phyloP scores from a whole-genome alignment of 164 flowering plant genomes.

The Magnolia officinalis region DNA sequence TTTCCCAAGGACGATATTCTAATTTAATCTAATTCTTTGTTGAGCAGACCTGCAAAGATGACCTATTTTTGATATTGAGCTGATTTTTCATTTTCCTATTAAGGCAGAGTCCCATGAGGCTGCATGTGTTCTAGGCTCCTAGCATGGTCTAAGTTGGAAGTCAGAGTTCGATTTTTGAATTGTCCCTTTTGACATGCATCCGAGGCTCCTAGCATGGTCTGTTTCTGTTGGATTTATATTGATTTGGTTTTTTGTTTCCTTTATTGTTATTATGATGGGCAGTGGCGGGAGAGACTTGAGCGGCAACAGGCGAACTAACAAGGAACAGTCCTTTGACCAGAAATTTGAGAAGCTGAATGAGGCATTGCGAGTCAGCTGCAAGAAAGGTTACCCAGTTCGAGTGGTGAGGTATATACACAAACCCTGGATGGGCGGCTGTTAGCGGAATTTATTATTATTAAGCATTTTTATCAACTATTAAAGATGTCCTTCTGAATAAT shows the following conservation, averaged over 20 bases:
- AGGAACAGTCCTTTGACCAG: constrained; percentile 67
- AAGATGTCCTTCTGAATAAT: background rate
- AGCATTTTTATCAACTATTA: no score
- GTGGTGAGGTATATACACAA: constrained; percentile 58
- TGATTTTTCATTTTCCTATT: no score
- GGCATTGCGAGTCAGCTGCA: constrained; percentile 68
- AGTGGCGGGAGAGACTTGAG: constrained; percentile 89
- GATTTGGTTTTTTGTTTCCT: background rate
- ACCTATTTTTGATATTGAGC: no score
- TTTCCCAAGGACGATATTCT: no score
- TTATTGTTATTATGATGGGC: constrained; percentile 3
- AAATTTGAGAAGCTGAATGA: constrained; percentile 47
- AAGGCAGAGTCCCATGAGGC: background rate
- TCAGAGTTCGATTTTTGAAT: background rate
- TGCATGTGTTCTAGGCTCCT: background rate
- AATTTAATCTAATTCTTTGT: no score
- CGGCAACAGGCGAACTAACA: constrained; percentile 81
- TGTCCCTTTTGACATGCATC: background rate
- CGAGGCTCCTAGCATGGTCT: background rate
- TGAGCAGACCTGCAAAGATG: no score
- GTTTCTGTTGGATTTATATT: background rate
- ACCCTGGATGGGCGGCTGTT: background rate
- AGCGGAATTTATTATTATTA: background rate
- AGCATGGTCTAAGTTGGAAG: background rate
- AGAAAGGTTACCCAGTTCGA: constrained; percentile 82